Conservation (phyloP, 2,329 filamentous ascomycete genomes). For the Scortechinia acanthostroma region DNA sequence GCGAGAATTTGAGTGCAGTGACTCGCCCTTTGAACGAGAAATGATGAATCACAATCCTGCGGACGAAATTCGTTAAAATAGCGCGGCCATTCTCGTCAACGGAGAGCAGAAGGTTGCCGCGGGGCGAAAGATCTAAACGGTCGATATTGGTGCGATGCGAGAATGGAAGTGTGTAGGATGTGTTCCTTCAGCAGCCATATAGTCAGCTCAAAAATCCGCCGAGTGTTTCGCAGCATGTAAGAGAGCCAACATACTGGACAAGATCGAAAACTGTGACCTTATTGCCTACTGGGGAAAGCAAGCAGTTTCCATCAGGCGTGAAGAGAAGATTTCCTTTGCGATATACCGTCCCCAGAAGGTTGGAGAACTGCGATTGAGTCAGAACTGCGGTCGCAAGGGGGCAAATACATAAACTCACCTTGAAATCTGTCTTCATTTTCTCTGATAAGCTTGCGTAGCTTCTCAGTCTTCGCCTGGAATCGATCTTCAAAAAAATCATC, state of each 20-base stretch:
- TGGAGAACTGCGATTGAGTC: conserved; percentile 72
- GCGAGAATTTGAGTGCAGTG: conserved; percentile 80
- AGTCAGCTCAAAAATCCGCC: conserved; percentile 19
- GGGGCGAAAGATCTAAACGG: conserved; percentile 78
- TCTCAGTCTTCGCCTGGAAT: conserved; percentile 79
- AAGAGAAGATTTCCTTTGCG: conserved; percentile 95
- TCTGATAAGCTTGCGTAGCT: too few species aligned
- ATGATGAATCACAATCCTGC: conserved; percentile 81
- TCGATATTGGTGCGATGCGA: conserved; percentile 90
- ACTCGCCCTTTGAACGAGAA: conserved; percentile 88
- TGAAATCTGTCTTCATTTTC: conserved; percentile 98
- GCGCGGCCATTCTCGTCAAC: conserved; percentile 91
- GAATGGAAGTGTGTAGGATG: conserved; percentile 80
- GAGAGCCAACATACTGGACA: conserved; percentile 72
- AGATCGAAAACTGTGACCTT: conserved; percentile 92
- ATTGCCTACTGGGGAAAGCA: conserved; percentile 94
- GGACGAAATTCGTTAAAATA: conserved; percentile 82
- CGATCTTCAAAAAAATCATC: conserved; percentile 79
- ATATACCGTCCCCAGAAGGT: conserved; percentile 95
- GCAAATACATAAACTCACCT: conserved; percentile 50
- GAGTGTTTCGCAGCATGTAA: background rate
- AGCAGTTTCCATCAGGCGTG: conserved; percentile 88
- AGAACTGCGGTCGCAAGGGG: background rate
- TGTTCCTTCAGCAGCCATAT: conserved; percentile 70
- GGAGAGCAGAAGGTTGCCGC: conserved; percentile 84